A percentile compares a stretch with the other conserved stretches of the same genome.
These are phyloP conservation scores for Zopfia rhizophila DNA, from an alignment of 2,329 filamentous ascomycete genomes.

Conservation along the genomic window DNA sequence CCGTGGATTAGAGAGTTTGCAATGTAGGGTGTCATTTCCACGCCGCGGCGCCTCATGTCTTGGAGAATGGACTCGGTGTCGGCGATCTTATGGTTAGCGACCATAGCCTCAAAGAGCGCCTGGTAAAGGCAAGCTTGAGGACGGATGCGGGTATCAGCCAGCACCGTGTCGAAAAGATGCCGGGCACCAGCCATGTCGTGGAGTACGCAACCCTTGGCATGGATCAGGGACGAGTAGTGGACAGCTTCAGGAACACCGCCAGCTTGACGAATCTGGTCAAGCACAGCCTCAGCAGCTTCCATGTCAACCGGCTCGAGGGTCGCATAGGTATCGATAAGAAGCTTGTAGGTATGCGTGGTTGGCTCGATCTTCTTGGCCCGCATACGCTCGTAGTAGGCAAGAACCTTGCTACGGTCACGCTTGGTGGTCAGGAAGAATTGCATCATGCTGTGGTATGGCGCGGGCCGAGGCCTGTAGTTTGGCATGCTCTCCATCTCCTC, in stretches of 20 bases:
- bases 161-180: constrained; percentile 82
- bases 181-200: constrained; percentile 90
- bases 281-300: constrained; percentile 83
- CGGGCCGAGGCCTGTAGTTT: constrained; percentile 97
- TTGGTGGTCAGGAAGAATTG: constrained; percentile 99
- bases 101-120: constrained; percentile 95
- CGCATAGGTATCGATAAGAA: constrained; percentile 93
- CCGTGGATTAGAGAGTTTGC: constrained; percentile 98
- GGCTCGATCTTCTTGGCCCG: constrained; percentile 84
- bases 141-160: constrained; percentile 72
- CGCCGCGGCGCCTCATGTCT: constrained; percentile 77
- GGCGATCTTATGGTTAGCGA: constrained; percentile 87
- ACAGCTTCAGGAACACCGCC: constrained; percentile 87
- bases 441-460: constrained; percentile 99
- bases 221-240: constrained; percentile 94
- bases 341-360: constrained; percentile 96
- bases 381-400: constrained; percentile 97
- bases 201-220: constrained; percentile 92
- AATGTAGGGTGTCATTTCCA: constrained; percentile 96
- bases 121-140: constrained; percentile 91
- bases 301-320: constrained; percentile 93
- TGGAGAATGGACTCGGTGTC: constrained; percentile 75
- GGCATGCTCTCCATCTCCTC: constrained; percentile 99
- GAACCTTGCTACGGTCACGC: constrained; percentile 92
- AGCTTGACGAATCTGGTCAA: constrained; percentile 78